phyloP scores from a whole-genome alignment of 139 green algal species.

The Chlamydomonas asymmetrica region DNA sequence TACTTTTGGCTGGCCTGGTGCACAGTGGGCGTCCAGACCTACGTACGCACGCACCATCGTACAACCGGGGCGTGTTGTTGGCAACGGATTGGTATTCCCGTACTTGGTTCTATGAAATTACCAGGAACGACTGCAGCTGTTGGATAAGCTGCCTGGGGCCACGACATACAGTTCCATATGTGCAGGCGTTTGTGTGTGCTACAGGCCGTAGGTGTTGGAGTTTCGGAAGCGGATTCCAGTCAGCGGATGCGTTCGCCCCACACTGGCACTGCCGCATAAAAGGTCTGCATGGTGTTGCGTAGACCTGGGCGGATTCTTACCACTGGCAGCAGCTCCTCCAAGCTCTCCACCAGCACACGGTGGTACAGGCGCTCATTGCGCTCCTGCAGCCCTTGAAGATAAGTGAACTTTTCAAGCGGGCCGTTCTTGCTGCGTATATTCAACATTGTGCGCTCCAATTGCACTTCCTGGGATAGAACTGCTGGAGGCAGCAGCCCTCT shows the following conservation, averaged over 20 bases:
- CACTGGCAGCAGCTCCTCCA: constrained; percentile 86
- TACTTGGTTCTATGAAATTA: no score
- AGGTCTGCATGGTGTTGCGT: not conserved
- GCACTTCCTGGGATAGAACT: constrained; percentile 77
- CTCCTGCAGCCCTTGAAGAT: constrained; percentile 69
- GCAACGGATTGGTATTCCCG: no score
- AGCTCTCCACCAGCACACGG: constrained; percentile 78
- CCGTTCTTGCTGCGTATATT: constrained; percentile 75
- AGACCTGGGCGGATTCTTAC: constrained; percentile 50
- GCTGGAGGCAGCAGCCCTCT: constrained; percentile 85
- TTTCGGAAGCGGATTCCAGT: no score
- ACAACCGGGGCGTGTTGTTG: no score
- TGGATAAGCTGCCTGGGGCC: no score
- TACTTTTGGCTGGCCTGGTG: constrained; percentile 31
- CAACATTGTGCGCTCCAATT: constrained; percentile 78
- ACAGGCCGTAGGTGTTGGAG: no score
- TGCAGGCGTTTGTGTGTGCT: no score
- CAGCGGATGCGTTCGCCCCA: no score
- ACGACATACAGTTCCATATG: no score
- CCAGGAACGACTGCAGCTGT: no score
- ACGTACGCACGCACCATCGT: not conserved
- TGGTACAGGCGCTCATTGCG: constrained; percentile 91
- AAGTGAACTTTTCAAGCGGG: constrained; percentile 76
- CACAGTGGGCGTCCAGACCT: constrained; percentile 23
- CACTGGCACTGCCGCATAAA: not conserved